A percentile compares a stretch with the other conserved stretches of the same genome.
phyloP scores from a whole-genome alignment of 2,329 filamentous ascomycete genomes.

The Thermomyces lanuginosus region DNA sequence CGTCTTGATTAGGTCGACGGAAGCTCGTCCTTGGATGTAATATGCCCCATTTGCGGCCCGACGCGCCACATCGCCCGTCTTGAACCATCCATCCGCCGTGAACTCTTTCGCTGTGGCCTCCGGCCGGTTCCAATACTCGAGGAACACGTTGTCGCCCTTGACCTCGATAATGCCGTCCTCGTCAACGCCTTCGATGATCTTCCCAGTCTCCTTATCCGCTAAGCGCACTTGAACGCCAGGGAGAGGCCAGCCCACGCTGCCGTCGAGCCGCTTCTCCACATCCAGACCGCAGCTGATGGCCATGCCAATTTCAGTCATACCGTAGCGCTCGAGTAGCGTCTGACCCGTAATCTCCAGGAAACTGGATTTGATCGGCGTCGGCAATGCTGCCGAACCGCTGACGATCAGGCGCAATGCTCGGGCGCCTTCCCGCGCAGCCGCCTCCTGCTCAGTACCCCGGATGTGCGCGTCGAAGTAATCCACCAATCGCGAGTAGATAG shows the following conservation, averaged over 20 bases:
- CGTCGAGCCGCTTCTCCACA: constrained; percentile 26
- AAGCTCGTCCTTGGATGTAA: constrained; percentile 37
- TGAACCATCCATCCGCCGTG: constrained; percentile 33
- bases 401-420: constrained; percentile 22
- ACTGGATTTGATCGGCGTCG: constrained; percentile 25
- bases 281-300: constrained; percentile 30
- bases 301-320: constrained; percentile 37
- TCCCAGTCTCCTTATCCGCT: constrained; percentile 24
- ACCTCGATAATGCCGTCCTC: constrained; percentile 30
- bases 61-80: constrained; percentile 31
- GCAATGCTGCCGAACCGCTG: constrained; percentile 29
- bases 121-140: constrained; percentile 28
- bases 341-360: constrained; percentile 27
- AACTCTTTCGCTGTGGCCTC: constrained; percentile 32
- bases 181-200: constrained; percentile 15
- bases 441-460: constrained; percentile 19
- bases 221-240: constrained; percentile 33
- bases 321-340: constrained; percentile 33
- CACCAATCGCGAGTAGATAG: constrained; percentile 34
- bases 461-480: constrained; percentile 29
- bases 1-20: constrained; percentile 39
- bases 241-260: constrained; percentile 33
- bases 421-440: constrained; percentile 17
- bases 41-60: constrained; percentile 27
- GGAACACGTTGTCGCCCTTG: constrained; percentile 27